Base-by-base conservation (phyloP, 2,329 filamentous ascomycete species). In the Colletotrichum graminicola region DNA sequence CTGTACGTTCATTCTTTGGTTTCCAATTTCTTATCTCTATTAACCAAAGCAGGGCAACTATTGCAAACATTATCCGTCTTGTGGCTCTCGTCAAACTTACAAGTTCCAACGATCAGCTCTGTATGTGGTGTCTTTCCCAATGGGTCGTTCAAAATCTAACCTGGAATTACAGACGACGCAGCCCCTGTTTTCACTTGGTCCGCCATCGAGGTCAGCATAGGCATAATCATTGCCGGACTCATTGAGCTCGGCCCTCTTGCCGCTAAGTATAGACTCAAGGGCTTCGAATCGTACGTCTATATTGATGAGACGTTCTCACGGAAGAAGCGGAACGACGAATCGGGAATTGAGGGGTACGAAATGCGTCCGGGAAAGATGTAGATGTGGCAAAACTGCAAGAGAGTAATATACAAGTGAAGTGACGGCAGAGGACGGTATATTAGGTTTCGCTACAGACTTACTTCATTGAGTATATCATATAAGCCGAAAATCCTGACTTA, bases 131-230 rank as follows among this genome's bases (percentile, higher is more conserved):
- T 23, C 21, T 0, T 6, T 0, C 21, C 7, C 32, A 21, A 2
- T 5, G 14, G 14, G 0, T 0, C 1, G 32, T 11, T 10, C 18
- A 21, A 16, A 23, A 39, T 6, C 34, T 70, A 56, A 70, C 7
- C 2, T n/a, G 41, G 0, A 5, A 26, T 10, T 1, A 16, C 10
- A 70, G 67, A 36, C 21, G 67, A 70, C 5, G 67, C 67, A 4
- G 67, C 67, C 21, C 67, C 67, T 29, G 67, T 70, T 6, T 70
- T 70, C 32, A 70, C 32, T 2, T 70, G 67, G 67, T 70, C 67
- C 16, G 67, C 67, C 23, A 34, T 70, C 1, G 67, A 70, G 18
- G 67, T 70, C 26, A 70, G 67, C 32, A 67, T 70, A 11, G 67
- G 67, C 1, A 70, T 70, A 16, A 55, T 70, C 26, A 70, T 70